Conservation (phyloP, 23 red algal genomes). For the Pyropia haitanensis region DNA sequence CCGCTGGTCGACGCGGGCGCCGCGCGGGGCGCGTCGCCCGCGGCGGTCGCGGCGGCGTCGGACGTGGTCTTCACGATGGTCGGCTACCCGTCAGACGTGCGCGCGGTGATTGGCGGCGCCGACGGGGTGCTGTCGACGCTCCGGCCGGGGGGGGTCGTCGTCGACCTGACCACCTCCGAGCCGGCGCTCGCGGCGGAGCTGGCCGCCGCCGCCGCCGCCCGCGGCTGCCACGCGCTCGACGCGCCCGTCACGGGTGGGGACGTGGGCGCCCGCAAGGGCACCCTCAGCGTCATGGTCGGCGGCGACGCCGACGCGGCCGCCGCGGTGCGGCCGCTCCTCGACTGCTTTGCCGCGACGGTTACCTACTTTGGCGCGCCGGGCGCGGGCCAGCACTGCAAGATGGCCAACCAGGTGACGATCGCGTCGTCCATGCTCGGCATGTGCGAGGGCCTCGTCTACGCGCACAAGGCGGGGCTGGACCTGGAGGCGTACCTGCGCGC, state of each 20-base stretch:
- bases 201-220: conserved; percentile 14
- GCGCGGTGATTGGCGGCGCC: conserved; percentile 32
- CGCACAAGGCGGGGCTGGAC: conserved; percentile 59
- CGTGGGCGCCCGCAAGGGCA: conserved; percentile 54
- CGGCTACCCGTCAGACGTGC: conserved; percentile 71
- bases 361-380: conserved; percentile 46
- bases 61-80: conserved; percentile 89
- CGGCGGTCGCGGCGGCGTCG: conserved; percentile 36
- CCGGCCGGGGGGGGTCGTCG: conserved; percentile 35
- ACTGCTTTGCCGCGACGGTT: conserved; percentile 48
- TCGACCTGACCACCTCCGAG: conserved; percentile 77
- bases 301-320: conserved; percentile 25
- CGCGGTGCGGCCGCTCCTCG: conserved; percentile 31
- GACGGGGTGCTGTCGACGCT: conserved; percentile 40
- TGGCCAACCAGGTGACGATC: conserved; percentile 81
- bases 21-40: conserved; percentile 1
- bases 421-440: conserved; percentile 72
- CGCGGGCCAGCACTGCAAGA: conserved; percentile 64
- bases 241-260: conserved; percentile 82
- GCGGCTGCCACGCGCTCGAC: conserved; percentile 44
- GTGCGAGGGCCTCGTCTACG: conserved; percentile 74
- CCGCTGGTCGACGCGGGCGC: conserved; percentile 60
- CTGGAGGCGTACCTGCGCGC: conserved; percentile 54
- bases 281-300: conserved; percentile 68
- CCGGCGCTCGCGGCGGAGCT: conserved; percentile 63